Evolutionary conservation across 1,139 yeast species (phyloP).

Genomic region (Yamadazyma friedrichii): DNA sequence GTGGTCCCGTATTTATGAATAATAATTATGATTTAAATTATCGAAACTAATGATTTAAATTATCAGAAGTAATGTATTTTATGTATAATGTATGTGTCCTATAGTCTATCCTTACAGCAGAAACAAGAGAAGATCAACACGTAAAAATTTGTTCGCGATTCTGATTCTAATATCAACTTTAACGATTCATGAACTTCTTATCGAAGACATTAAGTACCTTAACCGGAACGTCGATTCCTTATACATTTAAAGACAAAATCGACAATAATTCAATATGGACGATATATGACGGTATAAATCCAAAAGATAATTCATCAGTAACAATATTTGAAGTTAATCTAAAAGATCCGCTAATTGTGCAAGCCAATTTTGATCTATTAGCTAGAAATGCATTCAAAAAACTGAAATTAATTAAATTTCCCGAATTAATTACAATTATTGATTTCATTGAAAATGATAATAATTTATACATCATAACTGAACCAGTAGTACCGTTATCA

Average conservation of each 20-base stretch:
- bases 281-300: conserved; percentile 46
- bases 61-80: no score
- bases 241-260: conserved; percentile 48
- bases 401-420: conserved; percentile 68
- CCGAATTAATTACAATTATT: conserved; percentile 68
- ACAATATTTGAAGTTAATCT: conserved; percentile 66
- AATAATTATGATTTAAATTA: conserved; percentile 5
- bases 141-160: not conserved
- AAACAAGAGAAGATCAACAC: no score
- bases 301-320: conserved; percentile 38
- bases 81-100: no score
- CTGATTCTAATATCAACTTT: not conserved
- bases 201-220: conserved; percentile 55
- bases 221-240: conserved; percentile 57
- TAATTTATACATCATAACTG: conserved; percentile 71
- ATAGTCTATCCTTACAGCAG: no score
- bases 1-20: conserved; percentile 5
- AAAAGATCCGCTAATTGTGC: conserved; percentile 35
- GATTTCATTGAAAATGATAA: conserved; percentile 71
- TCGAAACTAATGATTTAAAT: conserved; percentile 1
- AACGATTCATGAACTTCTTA: conserved; percentile 53
- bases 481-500: conserved; percentile 64
- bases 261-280: conserved; percentile 43
- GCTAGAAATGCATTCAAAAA: conserved; percentile 68
- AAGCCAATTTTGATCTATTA: conserved; percentile 32